Conservation (phyloP, 129 eudicot genomes). For the Ambrosia artemisiifolia region DNA sequence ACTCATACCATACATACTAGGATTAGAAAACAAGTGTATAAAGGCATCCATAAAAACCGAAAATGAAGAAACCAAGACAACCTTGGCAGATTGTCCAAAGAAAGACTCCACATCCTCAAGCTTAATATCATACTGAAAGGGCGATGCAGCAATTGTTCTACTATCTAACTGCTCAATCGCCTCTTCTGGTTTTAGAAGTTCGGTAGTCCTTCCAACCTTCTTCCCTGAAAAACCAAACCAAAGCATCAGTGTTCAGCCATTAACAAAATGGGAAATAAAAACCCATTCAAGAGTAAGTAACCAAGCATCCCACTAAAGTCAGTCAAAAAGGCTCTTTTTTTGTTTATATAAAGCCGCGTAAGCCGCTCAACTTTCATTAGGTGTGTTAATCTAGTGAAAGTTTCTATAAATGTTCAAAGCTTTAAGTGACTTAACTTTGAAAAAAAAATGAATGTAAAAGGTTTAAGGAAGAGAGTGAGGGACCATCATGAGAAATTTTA, state of each 20-base stretch:
- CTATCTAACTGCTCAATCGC: conserved; percentile 80
- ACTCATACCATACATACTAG: too few species aligned
- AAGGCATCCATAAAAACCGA: background rate
- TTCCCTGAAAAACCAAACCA: conserved; percentile 41
- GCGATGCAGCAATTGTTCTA: conserved; percentile 86
- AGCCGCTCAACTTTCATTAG: background rate
- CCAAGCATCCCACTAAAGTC: too few species aligned
- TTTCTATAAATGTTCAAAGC: too few species aligned
- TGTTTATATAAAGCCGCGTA: background rate
- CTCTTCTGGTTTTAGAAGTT: conserved; percentile 71
- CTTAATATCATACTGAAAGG: conserved; percentile 66
- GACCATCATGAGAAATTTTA: conserved; percentile 84
- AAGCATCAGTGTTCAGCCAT: background rate
- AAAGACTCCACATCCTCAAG: conserved; percentile 86
- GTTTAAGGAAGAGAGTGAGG: conserved; percentile 1
- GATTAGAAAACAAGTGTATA: background rate
- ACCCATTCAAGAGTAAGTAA: too few species aligned
- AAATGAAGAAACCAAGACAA: conserved; percentile 21
- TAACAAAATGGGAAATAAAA: too few species aligned
- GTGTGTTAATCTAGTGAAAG: too few species aligned
- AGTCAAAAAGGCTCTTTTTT: too few species aligned
- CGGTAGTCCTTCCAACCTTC: conserved; percentile 73
- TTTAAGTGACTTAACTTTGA: too few species aligned
- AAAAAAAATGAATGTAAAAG: too few species aligned
- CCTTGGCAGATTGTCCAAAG: conserved; percentile 70